These are phyloP conservation scores for Astrocystis sublimbata DNA, from an alignment of 495 filamentous ascomycete species.

Conservation along the genomic window DNA sequence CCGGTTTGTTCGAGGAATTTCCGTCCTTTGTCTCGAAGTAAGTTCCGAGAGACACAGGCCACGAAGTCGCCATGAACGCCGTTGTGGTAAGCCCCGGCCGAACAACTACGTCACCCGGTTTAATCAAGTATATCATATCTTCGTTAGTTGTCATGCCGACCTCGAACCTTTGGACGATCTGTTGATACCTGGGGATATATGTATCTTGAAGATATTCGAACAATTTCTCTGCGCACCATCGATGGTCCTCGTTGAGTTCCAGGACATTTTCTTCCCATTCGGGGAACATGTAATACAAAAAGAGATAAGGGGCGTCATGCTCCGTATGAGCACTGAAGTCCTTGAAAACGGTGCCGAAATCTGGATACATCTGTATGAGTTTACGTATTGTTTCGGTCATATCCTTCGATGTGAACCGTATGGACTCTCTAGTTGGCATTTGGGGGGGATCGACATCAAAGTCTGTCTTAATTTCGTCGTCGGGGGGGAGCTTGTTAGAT, in stretches of 20 bases:
- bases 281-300: neutral
- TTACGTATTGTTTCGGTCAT: neutral
- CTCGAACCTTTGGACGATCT: no score
- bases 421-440: neutral
- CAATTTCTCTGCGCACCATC: neutral
- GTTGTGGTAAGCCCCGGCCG: no score
- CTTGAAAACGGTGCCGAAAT: neutral
- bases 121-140: neutral
- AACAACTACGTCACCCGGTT: conserved; percentile 1
- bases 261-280: neutral
- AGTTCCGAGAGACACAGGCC: no score
- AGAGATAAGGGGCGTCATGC: neutral
- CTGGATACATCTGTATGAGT: neutral
- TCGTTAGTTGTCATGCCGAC: neutral
- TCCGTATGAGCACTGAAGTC: neutral
- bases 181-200: neutral
- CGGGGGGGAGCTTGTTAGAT: neutral
- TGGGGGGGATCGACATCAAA: neutral
- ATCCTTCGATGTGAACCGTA: neutral
- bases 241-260: neutral
- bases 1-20: neutral
- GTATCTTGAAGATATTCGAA: neutral
- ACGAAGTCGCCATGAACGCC: no score
- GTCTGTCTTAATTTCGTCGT: neutral
- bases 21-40: no score